These are phyloP conservation scores for Sugiyamaella chiloensis DNA, from an alignment of 805 yeast species.

Conservation along the genomic window DNA sequence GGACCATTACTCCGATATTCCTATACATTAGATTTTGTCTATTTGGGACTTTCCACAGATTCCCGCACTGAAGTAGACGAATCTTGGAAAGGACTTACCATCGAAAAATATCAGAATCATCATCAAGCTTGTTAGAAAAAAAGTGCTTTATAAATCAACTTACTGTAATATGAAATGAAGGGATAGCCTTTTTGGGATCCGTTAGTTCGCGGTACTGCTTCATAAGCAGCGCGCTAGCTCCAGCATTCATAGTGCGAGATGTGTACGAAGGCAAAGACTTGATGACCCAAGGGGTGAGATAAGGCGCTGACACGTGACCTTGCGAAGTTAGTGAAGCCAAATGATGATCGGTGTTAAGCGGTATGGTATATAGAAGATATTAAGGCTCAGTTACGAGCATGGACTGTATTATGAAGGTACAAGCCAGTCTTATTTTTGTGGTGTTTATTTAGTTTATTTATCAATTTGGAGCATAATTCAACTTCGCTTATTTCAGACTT, in stretches of 20 bases:
- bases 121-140: constrained; percentile 42
- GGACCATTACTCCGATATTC: constrained; percentile 92
- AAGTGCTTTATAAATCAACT: constrained; percentile 8
- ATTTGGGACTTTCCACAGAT: neutral
- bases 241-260: constrained; percentile 23
- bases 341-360: too few relatives aligned
- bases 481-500: too few relatives aligned
- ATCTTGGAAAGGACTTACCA: constrained; percentile 39
- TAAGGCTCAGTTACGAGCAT: too few relatives aligned
- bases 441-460: too few relatives aligned
- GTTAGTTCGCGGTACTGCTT: constrained; percentile 93
- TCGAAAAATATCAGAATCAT: constrained; percentile 57
- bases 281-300: too few relatives aligned
- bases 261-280: too few relatives aligned
- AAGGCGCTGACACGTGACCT: too few relatives aligned
- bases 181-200: constrained; percentile 81
- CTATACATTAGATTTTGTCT: constrained; percentile 27
- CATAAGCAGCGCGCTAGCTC: constrained; percentile 60
- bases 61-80: neutral
- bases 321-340: too few relatives aligned
- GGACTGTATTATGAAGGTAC: too few relatives aligned
- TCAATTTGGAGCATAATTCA: too few relatives aligned
- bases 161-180: constrained; percentile 63
- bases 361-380: too few relatives aligned
- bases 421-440: too few relatives aligned